Evolutionary conservation across 2,329 filamentous ascomycete genomes (phyloP).

Genomic region (Knoxdaviesia capensis): DNA sequence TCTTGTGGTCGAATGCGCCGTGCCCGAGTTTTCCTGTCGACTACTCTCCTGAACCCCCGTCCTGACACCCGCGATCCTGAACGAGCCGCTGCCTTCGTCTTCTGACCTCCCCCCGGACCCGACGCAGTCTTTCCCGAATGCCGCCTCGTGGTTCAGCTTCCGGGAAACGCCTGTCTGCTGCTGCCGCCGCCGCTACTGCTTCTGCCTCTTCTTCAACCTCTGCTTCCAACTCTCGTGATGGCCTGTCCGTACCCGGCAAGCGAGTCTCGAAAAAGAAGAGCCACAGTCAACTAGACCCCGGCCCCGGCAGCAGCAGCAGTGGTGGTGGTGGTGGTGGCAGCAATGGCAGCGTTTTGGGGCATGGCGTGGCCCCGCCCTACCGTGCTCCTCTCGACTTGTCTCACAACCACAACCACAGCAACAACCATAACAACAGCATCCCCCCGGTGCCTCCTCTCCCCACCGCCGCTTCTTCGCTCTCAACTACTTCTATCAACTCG

Average conservation of each 20-base stretch:
- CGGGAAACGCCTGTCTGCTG: neutral
- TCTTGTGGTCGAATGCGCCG: too few relatives aligned
- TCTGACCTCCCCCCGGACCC: slow-evolving; percentile 29
- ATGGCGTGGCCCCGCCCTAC: slow-evolving; percentile 7
- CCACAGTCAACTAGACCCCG: slow-evolving; percentile 20
- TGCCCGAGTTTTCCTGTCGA: too few relatives aligned
- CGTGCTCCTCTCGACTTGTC: slow-evolving; percentile 8
- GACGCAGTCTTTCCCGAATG: slow-evolving; percentile 21
- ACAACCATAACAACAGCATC: slow-evolving; percentile 4
- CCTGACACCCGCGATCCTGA: too few relatives aligned
- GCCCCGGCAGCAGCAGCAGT: too few relatives aligned
- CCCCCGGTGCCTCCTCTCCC: slow-evolving; percentile 7
- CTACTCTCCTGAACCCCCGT: too few relatives aligned
- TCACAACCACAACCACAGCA: slow-evolving; percentile 4
- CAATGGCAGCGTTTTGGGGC: too few relatives aligned
- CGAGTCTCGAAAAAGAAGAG: slow-evolving; percentile 22
- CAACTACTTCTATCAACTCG: too few relatives aligned
- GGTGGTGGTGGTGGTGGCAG: too few relatives aligned
- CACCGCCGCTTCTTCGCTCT: too few relatives aligned
- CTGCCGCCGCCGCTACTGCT: neutral
- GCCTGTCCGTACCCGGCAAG: slow-evolving; percentile 11
- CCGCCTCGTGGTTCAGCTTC: neutral
- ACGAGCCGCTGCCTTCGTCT: neutral
- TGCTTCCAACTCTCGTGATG: neutral
- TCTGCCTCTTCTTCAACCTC: neutral